Evolutionary conservation across 1,284 basidiomycete species (phyloP), one percentile per base, ranked within the genome.

Genomic region (Neolentinus lepideus): DNA sequence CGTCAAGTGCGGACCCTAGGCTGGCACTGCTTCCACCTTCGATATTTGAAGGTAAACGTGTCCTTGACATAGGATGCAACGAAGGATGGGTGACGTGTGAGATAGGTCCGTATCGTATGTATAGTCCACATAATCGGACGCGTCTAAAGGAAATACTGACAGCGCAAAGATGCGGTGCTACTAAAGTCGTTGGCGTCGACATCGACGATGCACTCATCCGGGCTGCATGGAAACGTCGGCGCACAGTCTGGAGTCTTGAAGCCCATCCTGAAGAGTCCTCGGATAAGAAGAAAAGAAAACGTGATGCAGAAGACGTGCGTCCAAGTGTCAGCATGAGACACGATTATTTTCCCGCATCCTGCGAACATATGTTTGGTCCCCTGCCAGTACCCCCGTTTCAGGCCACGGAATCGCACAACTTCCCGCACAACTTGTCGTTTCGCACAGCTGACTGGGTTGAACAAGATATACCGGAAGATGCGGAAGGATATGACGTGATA

Each of bases 61-160:
- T 93, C 1, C 75, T 93, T 10, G 92, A 94, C 65, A 69, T 93
- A 0, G 91, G 92, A 1, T 91, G 88, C 64, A 94, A 93, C 66
- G 85, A 90, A 64, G 91, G 91, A 1, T 82, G 78, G 75, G 82
- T 93, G 22, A 86, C 88, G 0, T 88, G 87, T 62, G 88, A 92
- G 66, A 83, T 93, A 36, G 91, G 90, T 87, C 58, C 50, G 72
- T 61, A 56, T 25, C 11, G 22, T 16, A 14, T 50, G 35, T 26
- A 4, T 45, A 27, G 35, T 24, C 22, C 47, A 46, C 22, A 27
- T 50, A 8, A 31, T 56, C 46, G 38, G 57, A n/a, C n/a, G n/a
- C 60, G 19, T 43, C 19, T 43, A 43, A 16, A 8, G 38, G 19
- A 21, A 43, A 43, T 3, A 16, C n/a, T 16, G 19, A 22, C 56